phyloP scores from a whole-genome alignment of 1,284 basidiomycete species.

The Ganoderma lucidum region DNA sequence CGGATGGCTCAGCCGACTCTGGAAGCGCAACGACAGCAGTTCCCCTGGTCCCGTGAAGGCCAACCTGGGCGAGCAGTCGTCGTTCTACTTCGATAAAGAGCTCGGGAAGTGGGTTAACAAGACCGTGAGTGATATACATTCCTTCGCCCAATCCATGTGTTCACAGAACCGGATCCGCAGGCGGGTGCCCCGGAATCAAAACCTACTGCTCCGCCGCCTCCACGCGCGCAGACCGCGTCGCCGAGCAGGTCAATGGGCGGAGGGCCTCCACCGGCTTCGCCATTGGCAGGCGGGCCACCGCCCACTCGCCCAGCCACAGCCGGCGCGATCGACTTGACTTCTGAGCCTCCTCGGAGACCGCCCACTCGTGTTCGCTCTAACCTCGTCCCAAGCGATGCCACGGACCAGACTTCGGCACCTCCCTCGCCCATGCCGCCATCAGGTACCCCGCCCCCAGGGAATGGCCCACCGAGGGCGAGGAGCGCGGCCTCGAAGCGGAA shows the following conservation, averaged over 20 bases:
- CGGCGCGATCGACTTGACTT: slow-evolving; percentile 58
- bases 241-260: slow-evolving; percentile 56
- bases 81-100: slow-evolving; percentile 95
- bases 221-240: slow-evolving; percentile 83
- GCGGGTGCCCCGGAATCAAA: slow-evolving; percentile 42
- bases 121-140: slow-evolving; percentile 63
- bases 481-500: slow-evolving; percentile 77
- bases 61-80: slow-evolving; percentile 91
- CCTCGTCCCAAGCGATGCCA: slow-evolving; percentile 59
- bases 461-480: slow-evolving; percentile 61
- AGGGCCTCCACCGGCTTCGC: slow-evolving; percentile 34
- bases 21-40: slow-evolving; percentile 62
- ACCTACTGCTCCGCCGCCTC: slow-evolving; percentile 66
- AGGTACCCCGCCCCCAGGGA: slow-evolving; percentile 46
- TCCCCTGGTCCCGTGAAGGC: slow-evolving; percentile 81
- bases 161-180: slow-evolving; percentile 51
- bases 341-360: slow-evolving; percentile 58
- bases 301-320: slow-evolving; percentile 65
- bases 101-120: slow-evolving; percentile 97
- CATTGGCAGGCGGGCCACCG: slow-evolving; percentile 48
- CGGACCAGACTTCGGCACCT: slow-evolving; percentile 39
- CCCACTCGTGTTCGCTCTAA: slow-evolving; percentile 69
- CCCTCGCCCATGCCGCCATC: slow-evolving; percentile 46
- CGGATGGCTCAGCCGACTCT: slow-evolving; percentile 87
- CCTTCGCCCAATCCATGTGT: not conserved